Conservation (phyloP, 169 alveolate genomes). For the Perkinsus olseni region DNA sequence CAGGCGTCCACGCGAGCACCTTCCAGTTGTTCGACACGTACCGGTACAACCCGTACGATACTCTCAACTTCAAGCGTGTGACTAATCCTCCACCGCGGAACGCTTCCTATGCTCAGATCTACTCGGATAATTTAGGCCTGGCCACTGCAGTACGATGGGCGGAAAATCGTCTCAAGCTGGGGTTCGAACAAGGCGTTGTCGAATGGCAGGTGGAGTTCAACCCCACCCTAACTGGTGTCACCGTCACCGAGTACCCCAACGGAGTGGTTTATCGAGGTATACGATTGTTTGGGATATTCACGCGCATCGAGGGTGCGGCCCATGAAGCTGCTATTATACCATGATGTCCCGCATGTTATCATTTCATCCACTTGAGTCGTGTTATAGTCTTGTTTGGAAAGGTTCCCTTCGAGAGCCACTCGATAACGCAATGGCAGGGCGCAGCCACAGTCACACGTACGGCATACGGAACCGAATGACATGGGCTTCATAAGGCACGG, state of each 20-base stretch:
- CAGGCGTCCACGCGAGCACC: not conserved
- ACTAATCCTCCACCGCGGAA: not conserved
- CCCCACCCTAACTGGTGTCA: not conserved
- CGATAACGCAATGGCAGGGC: not conserved
- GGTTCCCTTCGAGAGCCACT: not conserved
- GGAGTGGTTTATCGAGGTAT: not conserved
- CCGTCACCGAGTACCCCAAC: not conserved
- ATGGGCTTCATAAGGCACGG: not conserved
- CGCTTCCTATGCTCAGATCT: not conserved
- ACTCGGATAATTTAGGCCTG: not conserved
- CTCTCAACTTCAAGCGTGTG: not conserved
- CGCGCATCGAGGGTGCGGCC: not conserved
- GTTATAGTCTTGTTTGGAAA: not conserved
- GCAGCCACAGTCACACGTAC: not conserved
- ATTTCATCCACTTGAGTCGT: not conserved
- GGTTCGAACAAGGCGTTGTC: not conserved
- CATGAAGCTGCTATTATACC: not conserved
- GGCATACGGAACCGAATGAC: not conserved
- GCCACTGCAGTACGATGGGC: not conserved
- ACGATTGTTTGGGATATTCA: not conserved
- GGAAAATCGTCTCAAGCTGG: not conserved
- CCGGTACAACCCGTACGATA: not conserved
- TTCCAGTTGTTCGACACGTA: not conserved
- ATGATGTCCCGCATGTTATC: not conserved
- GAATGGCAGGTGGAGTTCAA: not conserved